Evolutionary conservation across 208 protist species (phyloP).

Genomic region (Novymonas esmeraldas): DNA sequence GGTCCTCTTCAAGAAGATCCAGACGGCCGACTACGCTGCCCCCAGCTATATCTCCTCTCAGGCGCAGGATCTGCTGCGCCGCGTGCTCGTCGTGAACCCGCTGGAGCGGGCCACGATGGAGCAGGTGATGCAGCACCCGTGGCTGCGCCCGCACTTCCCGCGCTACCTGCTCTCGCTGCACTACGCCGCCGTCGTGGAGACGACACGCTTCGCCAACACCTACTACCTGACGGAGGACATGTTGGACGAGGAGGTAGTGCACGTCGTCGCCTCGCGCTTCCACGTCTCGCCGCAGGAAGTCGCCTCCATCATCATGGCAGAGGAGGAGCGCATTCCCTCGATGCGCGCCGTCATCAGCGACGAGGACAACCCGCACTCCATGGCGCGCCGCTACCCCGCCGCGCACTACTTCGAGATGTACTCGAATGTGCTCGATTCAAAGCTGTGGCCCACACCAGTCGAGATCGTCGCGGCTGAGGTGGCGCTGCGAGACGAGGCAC

Average conservation of each 20-base stretch:
- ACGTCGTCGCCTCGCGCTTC: constrained; percentile 61
- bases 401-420: constrained; percentile 72
- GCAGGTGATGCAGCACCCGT: constrained; percentile 90
- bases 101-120: constrained; percentile 89
- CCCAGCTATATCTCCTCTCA: constrained; percentile 52
- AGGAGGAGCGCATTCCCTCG: constrained; percentile 60
- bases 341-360: constrained; percentile 47
- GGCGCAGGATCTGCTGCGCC: constrained; percentile 61
- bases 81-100: constrained; percentile 78
- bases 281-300: constrained; percentile 48
- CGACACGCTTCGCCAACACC: constrained; percentile 56
- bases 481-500: constrained; percentile 63
- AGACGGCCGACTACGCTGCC: constrained; percentile 59
- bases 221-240: constrained; percentile 33
- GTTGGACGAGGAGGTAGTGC: constrained; percentile 68
- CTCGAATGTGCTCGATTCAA: constrained; percentile 76
- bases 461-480: constrained; percentile 73
- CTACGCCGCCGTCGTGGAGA: constrained; percentile 69
- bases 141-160: constrained; percentile 64
- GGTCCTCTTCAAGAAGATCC: constrained; percentile 79
- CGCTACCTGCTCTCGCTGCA: constrained; percentile 68
- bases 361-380: constrained; percentile 20
- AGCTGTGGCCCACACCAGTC: constrained; percentile 79
- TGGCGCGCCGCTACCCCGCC: constrained; percentile 57
- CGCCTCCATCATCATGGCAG: constrained; percentile 45